phyloP scores from a whole-genome alignment of 1,139 yeast species.

The Debaryomyces sp. region DNA sequence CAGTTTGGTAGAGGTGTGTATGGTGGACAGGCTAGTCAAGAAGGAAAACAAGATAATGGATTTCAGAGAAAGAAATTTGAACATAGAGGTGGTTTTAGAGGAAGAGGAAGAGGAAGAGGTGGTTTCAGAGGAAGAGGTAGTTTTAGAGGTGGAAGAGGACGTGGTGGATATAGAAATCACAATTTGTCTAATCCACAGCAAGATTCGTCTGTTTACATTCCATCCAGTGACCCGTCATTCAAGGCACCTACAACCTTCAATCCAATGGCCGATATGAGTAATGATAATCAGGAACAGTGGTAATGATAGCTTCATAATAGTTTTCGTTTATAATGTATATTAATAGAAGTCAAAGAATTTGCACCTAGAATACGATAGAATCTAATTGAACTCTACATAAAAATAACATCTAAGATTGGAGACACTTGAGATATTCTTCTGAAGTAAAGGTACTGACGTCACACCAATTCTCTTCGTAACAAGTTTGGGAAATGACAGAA shows the following conservation, averaged over 20 bases:
- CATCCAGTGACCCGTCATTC: slow-evolving; percentile 22
- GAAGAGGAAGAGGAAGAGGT: slow-evolving; percentile 26
- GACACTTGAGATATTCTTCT: slow-evolving; percentile 19
- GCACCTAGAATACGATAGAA: not conserved
- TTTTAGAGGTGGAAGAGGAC: slow-evolving; percentile 23
- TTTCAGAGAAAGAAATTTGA: slow-evolving; percentile 23
- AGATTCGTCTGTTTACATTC: slow-evolving; percentile 22
- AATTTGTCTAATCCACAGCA: slow-evolving; percentile 9
- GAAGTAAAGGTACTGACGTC: slow-evolving; percentile 22
- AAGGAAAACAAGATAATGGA: slow-evolving; percentile 25
- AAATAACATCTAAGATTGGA: not conserved
- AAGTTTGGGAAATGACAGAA: slow-evolving; percentile 30
- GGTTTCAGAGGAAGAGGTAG: slow-evolving; percentile 34
- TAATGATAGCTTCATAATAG: not conserved
- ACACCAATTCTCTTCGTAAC: slow-evolving; percentile 49
- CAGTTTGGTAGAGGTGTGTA: slow-evolving; percentile 90
- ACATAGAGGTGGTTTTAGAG: slow-evolving; percentile 30
- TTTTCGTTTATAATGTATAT: not conserved
- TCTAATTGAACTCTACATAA: not conserved
- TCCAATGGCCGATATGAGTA: slow-evolving; percentile 15
- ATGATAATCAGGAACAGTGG: not conserved
- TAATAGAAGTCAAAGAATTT: not conserved
- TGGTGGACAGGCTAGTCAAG: slow-evolving; percentile 77
- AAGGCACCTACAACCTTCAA: slow-evolving; percentile 20
- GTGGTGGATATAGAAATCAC: slow-evolving; percentile 22